Percentiles rank a stretch among this genome's conserved stretches.
These are phyloP conservation scores for Calonectria hongkongensis DNA, from an alignment of 2,329 filamentous ascomycete genomes.

Conservation along the genomic window DNA sequence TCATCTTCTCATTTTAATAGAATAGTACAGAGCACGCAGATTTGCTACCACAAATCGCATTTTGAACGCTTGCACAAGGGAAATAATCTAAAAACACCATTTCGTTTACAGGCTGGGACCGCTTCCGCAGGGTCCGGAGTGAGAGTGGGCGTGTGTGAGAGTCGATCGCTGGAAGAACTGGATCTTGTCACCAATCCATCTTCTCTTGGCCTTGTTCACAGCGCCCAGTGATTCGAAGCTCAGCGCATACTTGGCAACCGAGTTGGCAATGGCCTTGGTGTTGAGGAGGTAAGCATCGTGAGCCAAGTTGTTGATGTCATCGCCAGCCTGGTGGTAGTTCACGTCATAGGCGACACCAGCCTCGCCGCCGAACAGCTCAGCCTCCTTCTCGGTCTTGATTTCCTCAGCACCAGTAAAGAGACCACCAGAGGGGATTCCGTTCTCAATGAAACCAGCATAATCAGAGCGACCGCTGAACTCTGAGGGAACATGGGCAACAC, in stretches of 20 bases:
- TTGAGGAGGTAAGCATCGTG: slow-evolving; percentile 67
- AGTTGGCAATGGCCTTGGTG: slow-evolving; percentile 65
- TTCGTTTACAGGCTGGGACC: slow-evolving; percentile 35
- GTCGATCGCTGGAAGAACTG: slow-evolving; percentile 54
- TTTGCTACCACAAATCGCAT: background rate
- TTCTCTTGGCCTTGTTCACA: slow-evolving; percentile 53
- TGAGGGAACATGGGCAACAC: slow-evolving; percentile 73
- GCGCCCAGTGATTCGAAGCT: slow-evolving; percentile 61
- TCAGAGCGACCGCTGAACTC: slow-evolving; percentile 80
- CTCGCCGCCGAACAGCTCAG: slow-evolving; percentile 76
- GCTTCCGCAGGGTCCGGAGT: slow-evolving; percentile 57
- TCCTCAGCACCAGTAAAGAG: slow-evolving; percentile 81
- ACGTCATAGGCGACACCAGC: slow-evolving; percentile 69
- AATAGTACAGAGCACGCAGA: slow-evolving; percentile 5
- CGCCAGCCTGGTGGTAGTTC: slow-evolving; percentile 68
- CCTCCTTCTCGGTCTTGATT: slow-evolving; percentile 77
- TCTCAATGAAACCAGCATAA: slow-evolving; percentile 80
- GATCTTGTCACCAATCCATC: slow-evolving; percentile 57
- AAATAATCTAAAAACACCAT: slow-evolving; percentile 2
- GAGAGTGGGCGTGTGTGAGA: slow-evolving; percentile 51
- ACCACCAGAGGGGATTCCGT: slow-evolving; percentile 80
- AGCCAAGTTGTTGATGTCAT: slow-evolving; percentile 63
- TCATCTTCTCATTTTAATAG: slow-evolving; percentile 18
- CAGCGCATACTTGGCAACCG: slow-evolving; percentile 63
- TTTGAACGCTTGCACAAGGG: background rate